Conservation (phyloP, 352 stramenopile species). For the Phytophthora pistaciae region DNA sequence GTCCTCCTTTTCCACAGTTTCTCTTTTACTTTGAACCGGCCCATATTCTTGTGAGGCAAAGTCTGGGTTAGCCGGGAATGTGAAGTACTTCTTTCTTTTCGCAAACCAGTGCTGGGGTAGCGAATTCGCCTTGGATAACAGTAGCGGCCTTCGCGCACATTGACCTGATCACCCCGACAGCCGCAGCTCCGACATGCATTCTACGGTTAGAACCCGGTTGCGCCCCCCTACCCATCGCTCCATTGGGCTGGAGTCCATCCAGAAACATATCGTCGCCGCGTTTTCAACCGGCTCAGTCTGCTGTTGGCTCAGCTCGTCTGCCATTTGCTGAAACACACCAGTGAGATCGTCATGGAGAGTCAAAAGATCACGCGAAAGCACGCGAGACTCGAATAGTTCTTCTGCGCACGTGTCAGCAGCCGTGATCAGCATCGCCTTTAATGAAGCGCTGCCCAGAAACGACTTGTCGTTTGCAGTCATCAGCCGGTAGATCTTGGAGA, state of each 20-base stretch:
- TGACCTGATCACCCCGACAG: slow-evolving; percentile 28
- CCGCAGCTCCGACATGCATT: slow-evolving; percentile 13
- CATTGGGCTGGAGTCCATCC: slow-evolving; percentile 32
- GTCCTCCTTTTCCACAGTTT: neutral
- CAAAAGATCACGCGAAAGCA: slow-evolving; percentile 45
- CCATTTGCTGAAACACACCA: slow-evolving; percentile 37
- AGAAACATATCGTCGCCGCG: slow-evolving; percentile 28
- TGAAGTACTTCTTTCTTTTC: slow-evolving; percentile 2
- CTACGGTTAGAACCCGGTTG: neutral
- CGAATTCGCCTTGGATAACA: slow-evolving; percentile 28
- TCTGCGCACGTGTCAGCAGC: slow-evolving; percentile 26
- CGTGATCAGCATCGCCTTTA: slow-evolving; percentile 23
- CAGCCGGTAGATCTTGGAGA: slow-evolving; percentile 37
- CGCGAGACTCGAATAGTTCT: slow-evolving; percentile 37
- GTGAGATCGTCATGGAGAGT: slow-evolving; percentile 43
- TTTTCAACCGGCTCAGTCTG: slow-evolving; percentile 25
- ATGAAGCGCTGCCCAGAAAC: slow-evolving; percentile 16
- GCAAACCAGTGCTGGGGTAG: neutral
- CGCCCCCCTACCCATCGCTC: neutral
- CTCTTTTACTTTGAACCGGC: neutral
- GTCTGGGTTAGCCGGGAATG: slow-evolving; percentile 12
- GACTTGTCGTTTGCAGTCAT: slow-evolving; percentile 36
- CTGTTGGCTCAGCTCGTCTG: slow-evolving; percentile 30
- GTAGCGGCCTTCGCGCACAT: slow-evolving; percentile 11
- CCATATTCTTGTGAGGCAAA: slow-evolving; percentile 16